Conservation (phyloP, 2,329 filamentous ascomycete genomes). For the Capronia americana region DNA sequence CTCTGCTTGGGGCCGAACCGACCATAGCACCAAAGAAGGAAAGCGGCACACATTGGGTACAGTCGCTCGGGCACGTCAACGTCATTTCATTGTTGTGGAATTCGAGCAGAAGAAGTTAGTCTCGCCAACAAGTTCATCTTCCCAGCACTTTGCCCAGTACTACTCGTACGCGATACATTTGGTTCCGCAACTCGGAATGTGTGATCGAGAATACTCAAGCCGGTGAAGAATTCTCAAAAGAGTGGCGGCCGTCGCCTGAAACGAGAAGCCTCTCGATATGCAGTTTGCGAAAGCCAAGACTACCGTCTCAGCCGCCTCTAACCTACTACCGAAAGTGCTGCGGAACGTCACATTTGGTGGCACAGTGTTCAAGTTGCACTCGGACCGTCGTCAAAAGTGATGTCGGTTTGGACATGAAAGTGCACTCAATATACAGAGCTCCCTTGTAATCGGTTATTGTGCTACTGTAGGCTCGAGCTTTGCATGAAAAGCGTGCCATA, state of each 20-base stretch:
- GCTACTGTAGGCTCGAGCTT: background rate
- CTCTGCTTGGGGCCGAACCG: conserved; percentile 1
- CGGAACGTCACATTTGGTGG: conserved; percentile 2
- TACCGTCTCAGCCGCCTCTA: background rate
- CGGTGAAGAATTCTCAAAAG: background rate
- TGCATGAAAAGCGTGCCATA: background rate
- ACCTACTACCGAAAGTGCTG: conserved; percentile 4
- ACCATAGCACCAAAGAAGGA: background rate
- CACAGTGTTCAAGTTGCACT: background rate
- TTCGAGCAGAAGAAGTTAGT: background rate
- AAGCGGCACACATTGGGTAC: background rate
- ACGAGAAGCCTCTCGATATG: background rate
- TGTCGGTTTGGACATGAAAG: background rate
- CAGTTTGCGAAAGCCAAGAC: conserved; percentile 6
- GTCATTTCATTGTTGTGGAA: background rate
- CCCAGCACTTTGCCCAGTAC: no score
- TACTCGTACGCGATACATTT: background rate
- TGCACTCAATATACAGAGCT: background rate
- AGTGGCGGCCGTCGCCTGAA: background rate
- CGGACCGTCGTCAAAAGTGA: background rate
- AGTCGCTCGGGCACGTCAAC: background rate
- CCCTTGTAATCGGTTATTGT: background rate
- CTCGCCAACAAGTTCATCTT: background rate
- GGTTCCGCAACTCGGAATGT: background rate
- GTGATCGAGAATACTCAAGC: background rate